These are phyloP conservation scores for Fusarium protoensiforme DNA, from an alignment of 2,329 filamentous ascomycete genomes.

Conservation along the genomic window DNA sequence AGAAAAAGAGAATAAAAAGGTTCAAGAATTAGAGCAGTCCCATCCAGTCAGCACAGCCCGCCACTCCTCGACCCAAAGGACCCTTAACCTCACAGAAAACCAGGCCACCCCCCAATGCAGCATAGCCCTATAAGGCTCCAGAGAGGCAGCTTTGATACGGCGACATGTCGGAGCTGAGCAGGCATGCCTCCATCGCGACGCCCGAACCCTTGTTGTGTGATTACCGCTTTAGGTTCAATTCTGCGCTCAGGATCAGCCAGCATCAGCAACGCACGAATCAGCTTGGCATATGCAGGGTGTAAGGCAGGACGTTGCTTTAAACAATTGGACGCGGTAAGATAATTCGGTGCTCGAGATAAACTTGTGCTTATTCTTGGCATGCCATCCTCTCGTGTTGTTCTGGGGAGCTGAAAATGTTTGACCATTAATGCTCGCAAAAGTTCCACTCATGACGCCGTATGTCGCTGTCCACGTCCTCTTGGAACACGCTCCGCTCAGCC, in stretches of 20 bases:
- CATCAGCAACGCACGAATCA: background rate
- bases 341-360: background rate
- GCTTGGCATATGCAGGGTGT: background rate
- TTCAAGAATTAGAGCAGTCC: background rate
- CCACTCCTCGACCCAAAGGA: background rate
- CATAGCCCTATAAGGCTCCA: background rate
- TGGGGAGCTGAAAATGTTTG: background rate
- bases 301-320: background rate
- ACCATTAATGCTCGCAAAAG: constrained; percentile 28
- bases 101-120: background rate
- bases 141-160: background rate
- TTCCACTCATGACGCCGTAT: constrained; percentile 19
- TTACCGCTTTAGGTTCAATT: background rate
- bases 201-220: background rate
- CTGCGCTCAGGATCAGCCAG: background rate
- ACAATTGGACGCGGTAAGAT: background rate
- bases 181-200: background rate
- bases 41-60: background rate
- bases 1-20: background rate
- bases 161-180: background rate
- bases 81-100: background rate
- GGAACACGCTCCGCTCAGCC: constrained; percentile 18
- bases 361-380: background rate
- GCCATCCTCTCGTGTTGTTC: background rate
- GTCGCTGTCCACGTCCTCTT: background rate